Evolutionary conservation across 768 basidiomycete genomes (phyloP), one percentile per base, ranked within the genome.

Genomic region (Lentinula lateritia): DNA sequence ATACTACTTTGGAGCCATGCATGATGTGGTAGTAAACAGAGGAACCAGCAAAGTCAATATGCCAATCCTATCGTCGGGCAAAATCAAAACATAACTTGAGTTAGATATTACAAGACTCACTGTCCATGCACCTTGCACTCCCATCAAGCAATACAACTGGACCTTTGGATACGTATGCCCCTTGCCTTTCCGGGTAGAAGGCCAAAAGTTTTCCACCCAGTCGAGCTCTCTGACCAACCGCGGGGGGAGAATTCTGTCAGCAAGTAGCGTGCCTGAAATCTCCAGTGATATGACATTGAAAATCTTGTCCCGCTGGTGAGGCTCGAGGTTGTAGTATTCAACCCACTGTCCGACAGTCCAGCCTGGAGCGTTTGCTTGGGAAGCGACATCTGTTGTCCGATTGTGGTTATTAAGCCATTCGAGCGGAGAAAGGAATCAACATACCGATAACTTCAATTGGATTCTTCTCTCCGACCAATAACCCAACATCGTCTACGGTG

Each of bases 161-260:
- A 99, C 96, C 69, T 96, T 96, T 6, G 96, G 96, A 69, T 90
- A 95, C 56, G 81, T 68, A 61, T 92, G 83, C 0, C 88, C 86
- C 66, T 85, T 85, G 41, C 86, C 86, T 71, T 86, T 89, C 67
- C 85, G 83, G 52, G 85, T 85, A 61, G 80, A 81, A 0, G 95
- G 95, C 96, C 96, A 99, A 72, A 88, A 92, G 63, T 89, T 91
- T 71, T 97, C 94, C 6, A 98, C 96, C 96, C 96, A 99, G 68
- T 98, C 97, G 65, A 98, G 72, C 60, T 98, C 92, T 57, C 91
- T 81, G 41, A 92, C 90, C 23, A 98, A 72, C 63, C 84, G 83
- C 2, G 96, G 96, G 3, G 95, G 94, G 2, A 86, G 74, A 23
- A 99, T 86, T 71, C 82, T 80, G 65, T 91, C 84, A 8, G 88